Base-by-base conservation (phyloP, 225 moss, liverwort and hornwort genomes). In the Anthoceros angustus region DNA sequence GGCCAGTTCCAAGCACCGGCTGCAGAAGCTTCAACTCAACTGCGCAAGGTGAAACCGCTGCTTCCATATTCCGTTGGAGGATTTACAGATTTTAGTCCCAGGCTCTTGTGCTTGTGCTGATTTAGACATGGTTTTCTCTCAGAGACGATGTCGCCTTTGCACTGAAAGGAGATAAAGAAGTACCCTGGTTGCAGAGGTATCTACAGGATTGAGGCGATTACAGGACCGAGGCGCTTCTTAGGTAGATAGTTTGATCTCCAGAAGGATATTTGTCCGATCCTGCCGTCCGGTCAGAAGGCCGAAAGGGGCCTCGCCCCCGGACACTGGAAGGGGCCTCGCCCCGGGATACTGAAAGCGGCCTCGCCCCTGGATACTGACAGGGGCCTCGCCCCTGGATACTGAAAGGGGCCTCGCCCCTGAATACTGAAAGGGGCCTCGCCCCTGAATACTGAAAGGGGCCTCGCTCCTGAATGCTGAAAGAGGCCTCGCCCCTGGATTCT, bases 121-220 rank as follows among this genome's bases (percentile, higher is more conserved):
- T 48, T 20, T 12, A 9, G 18, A 41, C 38, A 67, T 20, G 43
- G 9, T 41, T 20, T 4, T 74, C 12, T 49, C 62, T 69, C 91
- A 95, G 95, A 76, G 92, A 98, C 42, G 95, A 98, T 68, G 84
- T 98, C 7, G 79, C 86, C 66, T 91, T 92, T 63, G 89, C 92
- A 9, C 75, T 98, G 25, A 88, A 84, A 40, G 80, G 81, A 41
- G 95, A 98, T 64, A 77, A 82, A 70, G 76, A 81, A 39, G 61
- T 84, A 63, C 73, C 88, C 11, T 98, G 95, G 95, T 64, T 98
- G 66, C 70, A 76, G 14, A 98, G 87, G 25, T 87, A 98, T 70
- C 80, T 98, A 41, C 12, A 46, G 6, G 2, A 46, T 2, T 16
- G 18, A 55, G 3, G 49, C 20, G 16, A 20, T 14, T 14, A 14